Base-by-base conservation (phyloP, 768 basidiomycete species). In the Phlegmacium glaucopus region DNA sequence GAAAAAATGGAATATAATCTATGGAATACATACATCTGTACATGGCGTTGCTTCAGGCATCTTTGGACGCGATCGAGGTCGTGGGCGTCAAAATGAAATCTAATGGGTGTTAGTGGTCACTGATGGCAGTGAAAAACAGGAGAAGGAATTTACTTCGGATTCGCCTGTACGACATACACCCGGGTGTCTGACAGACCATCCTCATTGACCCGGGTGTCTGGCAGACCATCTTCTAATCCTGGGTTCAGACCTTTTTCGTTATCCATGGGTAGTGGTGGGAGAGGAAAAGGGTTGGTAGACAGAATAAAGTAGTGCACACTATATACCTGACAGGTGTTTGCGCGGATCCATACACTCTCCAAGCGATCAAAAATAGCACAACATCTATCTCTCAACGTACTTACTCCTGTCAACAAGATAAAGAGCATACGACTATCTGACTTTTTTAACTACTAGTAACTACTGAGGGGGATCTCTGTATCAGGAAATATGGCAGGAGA, bases 61-160 rank as follows among this genome's bases (percentile, higher is more conserved):
- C 87, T 77, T 56, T 89, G 87, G 4, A 90, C 85, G 26, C 72
- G 74, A 58, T 89, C 87, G 42, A 83, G 68, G 59, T 85, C 83
- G 46, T 77, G 73, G n/a, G 68, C 73, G 53, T 83, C 78, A 50
- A 85, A 77, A 36, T 72, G 68, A 62, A 71, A 70, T 27, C 72
- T 70, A 45, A 11, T 12, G 17, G 25, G 17, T 13, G 9, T 12
- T 30, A 35, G 17, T 26, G 30, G 39, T 36, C 11, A 32, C 11
- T 29, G 18, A 25, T 15, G 35, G 16, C 12, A 36, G 4, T 39
- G 16, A 22, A 9, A 27, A n/a, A 45, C 29, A 37, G 32, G 26
- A 34, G 44, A 39, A 22, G 22, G 22, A 5, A 22, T 59, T 26
- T 52, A 62, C 61, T 55, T 44, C 27, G 55, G 48, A 43, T 59